These are phyloP conservation scores for Metschnikowia baotianmanensis DNA, from an alignment of 805 yeast species.

Conservation along the genomic window DNA sequence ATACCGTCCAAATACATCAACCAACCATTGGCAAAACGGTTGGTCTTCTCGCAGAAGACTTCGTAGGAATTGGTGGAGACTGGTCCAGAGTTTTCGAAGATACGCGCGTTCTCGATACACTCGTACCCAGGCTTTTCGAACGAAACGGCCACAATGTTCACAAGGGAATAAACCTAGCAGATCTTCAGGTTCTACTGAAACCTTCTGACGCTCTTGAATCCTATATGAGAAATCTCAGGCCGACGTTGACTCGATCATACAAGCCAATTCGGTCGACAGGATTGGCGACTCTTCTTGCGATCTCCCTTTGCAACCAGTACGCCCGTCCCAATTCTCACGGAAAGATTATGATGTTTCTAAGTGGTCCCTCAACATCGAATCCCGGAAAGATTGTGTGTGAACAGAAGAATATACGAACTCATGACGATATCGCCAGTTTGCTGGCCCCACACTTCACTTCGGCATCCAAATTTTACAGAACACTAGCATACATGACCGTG, in stretches of 20 bases:
- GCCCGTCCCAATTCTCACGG: conserved; percentile 26
- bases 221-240: conserved; percentile 18
- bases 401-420: conserved; percentile 29
- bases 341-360: conserved; percentile 28
- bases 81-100: not conserved
- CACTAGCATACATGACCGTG: conserved; percentile 27
- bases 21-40: not conserved
- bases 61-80: not conserved
- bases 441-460: conserved; percentile 25
- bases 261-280: conserved; percentile 39
- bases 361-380: conserved; percentile 39
- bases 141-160: not conserved
- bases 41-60: not conserved
- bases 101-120: not conserved
- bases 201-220: conserved; percentile 11
- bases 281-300: conserved; percentile 27
- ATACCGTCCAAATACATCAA: conserved; percentile 25
- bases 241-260: conserved; percentile 24
- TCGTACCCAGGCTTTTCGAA: not conserved
- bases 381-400: conserved; percentile 36
- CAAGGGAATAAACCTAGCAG: not conserved
- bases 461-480: conserved; percentile 29
- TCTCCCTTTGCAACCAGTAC: conserved; percentile 21
- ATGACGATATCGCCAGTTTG: conserved; percentile 32
- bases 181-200: conserved; percentile 6